Evolutionary conservation across 2,329 filamentous ascomycete species (phyloP).

Genomic region (Sporothrix pallida): DNA sequence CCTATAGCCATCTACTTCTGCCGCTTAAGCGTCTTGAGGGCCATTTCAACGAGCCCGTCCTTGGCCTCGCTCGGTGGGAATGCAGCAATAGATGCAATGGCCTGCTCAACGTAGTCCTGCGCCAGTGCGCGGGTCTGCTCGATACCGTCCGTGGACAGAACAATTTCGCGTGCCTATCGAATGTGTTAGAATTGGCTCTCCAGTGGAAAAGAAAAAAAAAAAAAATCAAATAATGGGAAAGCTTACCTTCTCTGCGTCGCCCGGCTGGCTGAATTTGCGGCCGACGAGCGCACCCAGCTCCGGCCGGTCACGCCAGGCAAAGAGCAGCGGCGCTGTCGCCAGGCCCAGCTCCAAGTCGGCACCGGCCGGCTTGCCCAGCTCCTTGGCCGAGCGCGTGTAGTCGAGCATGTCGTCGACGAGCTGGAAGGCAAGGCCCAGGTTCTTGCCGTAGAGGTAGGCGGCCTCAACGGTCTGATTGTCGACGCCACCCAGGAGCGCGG

Average conservation of each 20-base stretch:
- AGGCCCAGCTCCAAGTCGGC: constrained; percentile 92
- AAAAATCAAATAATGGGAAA: too few relatives aligned
- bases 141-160: constrained; percentile 82
- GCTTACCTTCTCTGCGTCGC: constrained; percentile 82
- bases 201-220: neutral
- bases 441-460: constrained; percentile 90
- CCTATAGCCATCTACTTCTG: constrained; percentile 65
- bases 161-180: constrained; percentile 79
- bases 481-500: constrained; percentile 81
- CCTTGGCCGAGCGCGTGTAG: constrained; percentile 83
- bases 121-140: constrained; percentile 91
- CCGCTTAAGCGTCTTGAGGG: constrained; percentile 85
- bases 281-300: constrained; percentile 88
- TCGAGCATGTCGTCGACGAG: constrained; percentile 98
- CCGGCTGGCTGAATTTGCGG: constrained; percentile 82
- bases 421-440: constrained; percentile 93
- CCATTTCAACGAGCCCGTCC: constrained; percentile 90
- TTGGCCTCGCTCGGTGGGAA: constrained; percentile 98
- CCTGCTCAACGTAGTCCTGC: constrained; percentile 87
- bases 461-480: constrained; percentile 81
- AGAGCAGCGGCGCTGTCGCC: constrained; percentile 90
- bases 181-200: constrained; percentile 27
- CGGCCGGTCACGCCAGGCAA: constrained; percentile 89
- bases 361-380: constrained; percentile 92
- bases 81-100: constrained; percentile 77